Evolutionary conservation across 257 asterid genomes (phyloP).

Genomic region (Voacanga thouarsii): DNA sequence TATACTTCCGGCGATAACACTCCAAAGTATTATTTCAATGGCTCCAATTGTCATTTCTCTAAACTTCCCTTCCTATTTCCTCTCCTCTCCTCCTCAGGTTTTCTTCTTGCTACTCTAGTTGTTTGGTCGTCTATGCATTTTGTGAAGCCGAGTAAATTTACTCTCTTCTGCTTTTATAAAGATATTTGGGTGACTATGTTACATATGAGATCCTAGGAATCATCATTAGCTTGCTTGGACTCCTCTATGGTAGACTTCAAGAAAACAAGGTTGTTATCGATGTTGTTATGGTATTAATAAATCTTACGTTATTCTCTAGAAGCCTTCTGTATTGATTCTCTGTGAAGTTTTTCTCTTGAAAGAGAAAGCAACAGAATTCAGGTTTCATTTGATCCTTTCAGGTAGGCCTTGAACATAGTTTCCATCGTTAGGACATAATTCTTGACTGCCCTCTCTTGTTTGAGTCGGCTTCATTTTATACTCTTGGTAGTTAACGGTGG

Average conservation of each 20-base stretch:
- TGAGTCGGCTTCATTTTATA: background rate
- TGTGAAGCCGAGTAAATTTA: background rate
- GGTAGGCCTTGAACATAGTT: background rate
- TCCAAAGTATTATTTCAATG: constrained; percentile 53
- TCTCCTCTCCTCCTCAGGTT: background rate
- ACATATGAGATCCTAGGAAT: background rate
- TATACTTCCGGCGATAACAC: constrained; percentile 52
- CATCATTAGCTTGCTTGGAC: background rate
- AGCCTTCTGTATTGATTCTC: background rate
- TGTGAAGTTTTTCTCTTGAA: background rate
- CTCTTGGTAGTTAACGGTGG: background rate
- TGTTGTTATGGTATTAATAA: background rate
- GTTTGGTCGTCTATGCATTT: background rate
- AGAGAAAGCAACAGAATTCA: background rate
- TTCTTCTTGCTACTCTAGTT: background rate
- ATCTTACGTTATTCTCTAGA: background rate
- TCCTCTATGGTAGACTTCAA: background rate
- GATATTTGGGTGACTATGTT: background rate
- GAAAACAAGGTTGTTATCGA: background rate
- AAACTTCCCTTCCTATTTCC: background rate
- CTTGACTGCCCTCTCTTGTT: background rate
- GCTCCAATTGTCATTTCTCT: constrained; percentile 52
- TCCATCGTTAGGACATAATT: background rate
- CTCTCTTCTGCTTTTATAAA: background rate
- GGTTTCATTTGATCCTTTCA: background rate